Percentiles rank a stretch among this genome's conserved stretches.
phyloP scores from a whole-genome alignment of 768 basidiomycete species.

The Termitomyces sp. region DNA sequence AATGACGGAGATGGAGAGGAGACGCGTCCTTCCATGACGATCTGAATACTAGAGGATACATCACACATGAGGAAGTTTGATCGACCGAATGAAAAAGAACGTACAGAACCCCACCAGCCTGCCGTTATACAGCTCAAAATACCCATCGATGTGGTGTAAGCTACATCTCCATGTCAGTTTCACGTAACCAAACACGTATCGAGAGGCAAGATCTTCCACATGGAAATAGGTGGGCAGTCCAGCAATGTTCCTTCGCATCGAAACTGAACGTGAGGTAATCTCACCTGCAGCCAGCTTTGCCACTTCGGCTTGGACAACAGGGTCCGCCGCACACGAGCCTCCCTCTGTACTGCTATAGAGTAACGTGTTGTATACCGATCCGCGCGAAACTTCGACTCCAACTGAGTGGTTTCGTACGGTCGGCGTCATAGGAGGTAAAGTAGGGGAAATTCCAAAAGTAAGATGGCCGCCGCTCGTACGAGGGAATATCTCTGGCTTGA shows the following conservation, averaged over 20 bases:
- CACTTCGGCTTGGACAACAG: constrained; percentile 68
- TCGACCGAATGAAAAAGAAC: constrained; percentile 18
- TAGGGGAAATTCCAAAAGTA: background rate
- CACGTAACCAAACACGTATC: background rate
- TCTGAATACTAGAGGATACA: constrained; percentile 60
- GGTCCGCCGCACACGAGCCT: constrained; percentile 57
- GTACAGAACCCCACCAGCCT: constrained; percentile 82
- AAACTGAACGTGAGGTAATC: constrained; percentile 14
- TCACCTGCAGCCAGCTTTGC: constrained; percentile 62
- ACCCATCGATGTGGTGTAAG: constrained; percentile 62
- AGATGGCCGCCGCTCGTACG: too few species aligned
- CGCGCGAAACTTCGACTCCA: background rate
- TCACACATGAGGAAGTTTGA: background rate
- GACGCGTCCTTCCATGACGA: constrained; percentile 62
- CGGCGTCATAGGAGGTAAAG: background rate
- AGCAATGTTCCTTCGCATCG: too few species aligned
- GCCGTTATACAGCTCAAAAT: constrained; percentile 74
- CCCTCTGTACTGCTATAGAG: background rate
- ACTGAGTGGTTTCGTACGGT: background rate
- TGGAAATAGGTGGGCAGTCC: background rate
- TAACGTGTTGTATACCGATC: background rate
- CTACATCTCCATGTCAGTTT: constrained; percentile 30
- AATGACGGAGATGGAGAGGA: constrained; percentile 57
- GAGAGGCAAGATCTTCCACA: background rate
- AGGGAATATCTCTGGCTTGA: constrained; percentile 55